Evolutionary conservation across 192 early-diverging fungal genomes (phyloP), one percentile per base, ranked within the genome.

Genomic region (Coemansia asiatica): DNA sequence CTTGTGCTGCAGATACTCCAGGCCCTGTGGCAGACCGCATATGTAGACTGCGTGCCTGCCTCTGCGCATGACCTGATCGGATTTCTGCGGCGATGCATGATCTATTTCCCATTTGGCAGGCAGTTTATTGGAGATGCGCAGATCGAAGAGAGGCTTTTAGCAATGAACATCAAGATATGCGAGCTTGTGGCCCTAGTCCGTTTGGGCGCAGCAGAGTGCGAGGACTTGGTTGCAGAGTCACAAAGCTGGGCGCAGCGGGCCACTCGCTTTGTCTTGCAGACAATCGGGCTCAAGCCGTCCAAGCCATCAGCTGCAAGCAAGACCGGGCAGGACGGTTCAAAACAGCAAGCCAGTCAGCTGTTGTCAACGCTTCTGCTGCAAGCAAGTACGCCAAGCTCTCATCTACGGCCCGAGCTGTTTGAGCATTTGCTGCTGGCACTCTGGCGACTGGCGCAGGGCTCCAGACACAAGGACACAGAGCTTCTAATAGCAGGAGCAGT

Each of bases 71-170:
- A 59, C 23, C 9, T 93, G 46, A 77, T 87, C 44, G 74, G 78
- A 4, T 76, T 95, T 48, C 59, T 90, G 18, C 87, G 88, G 63
- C 90, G 90, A 66, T 85, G 88, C 31, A 72, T 86, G 60, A 76
- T 87, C 2, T 85, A 90, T 53, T 95, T 95, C 58, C 93, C 93
- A 10, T 90, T 90, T 74, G 91, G 91, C 7, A 72, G 67, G 4
- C 82, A 85, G 23, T 83, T 82, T 16, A 63, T 76, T 9, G 70
- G 82, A 16, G 69, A 78, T 27, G 57, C 64, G 9, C 85, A 87
- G 23, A 63, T 49, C 13, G 77, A 71, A 28, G 69, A 74, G 28
- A 57, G 62, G 13, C 65, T 80, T 16, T 44, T 80, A 57, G 59
- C 57, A 12, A 56, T 80, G 31, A 80, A 80, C 48, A 55, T 74